A percentile compares a stretch with the other conserved stretches of the same genome.
phyloP scores from a whole-genome alignment of 176 grass and related monocot species.

The Juncus inflexus region DNA sequence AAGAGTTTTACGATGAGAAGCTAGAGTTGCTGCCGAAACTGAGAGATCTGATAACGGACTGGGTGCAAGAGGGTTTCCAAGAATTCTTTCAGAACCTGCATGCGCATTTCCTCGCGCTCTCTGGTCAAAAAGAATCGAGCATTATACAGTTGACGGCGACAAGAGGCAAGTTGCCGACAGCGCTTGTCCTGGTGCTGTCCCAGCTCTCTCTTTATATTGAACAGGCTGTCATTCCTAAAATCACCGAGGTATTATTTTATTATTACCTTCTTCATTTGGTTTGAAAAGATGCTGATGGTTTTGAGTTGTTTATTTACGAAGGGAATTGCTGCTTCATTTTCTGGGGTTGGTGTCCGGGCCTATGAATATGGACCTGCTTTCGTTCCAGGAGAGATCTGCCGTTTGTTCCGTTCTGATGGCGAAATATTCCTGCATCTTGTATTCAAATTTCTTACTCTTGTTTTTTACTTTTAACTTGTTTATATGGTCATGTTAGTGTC shows the following conservation, averaged over 20 bases:
- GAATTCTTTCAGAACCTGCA: slow-evolving; percentile 91
- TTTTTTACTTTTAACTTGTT: slow-evolving; percentile 27
- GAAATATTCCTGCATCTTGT: slow-evolving; percentile 91
- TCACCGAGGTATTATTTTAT: slow-evolving; percentile 68
- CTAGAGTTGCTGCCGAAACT: slow-evolving; percentile 75
- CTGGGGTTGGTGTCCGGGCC: slow-evolving; percentile 63
- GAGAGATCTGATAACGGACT: slow-evolving; percentile 88
- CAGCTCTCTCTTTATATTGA: slow-evolving; percentile 92
- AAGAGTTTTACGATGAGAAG: slow-evolving; percentile 73
- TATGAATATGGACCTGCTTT: slow-evolving; percentile 91
- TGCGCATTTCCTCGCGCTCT: slow-evolving; percentile 75
- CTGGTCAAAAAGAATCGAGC: slow-evolving; percentile 59
- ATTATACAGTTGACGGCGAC: slow-evolving; percentile 34
- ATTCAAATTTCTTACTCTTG: slow-evolving; percentile 29
- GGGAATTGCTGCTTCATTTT: slow-evolving; percentile 92
- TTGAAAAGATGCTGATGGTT: slow-evolving; percentile 16
- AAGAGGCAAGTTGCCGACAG: slow-evolving; percentile 61
- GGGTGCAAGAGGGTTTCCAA: slow-evolving; percentile 99
- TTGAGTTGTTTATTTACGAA: slow-evolving; percentile 32
- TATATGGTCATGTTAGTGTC: slow-evolving; percentile 5
- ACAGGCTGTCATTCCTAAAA: slow-evolving; percentile 82
- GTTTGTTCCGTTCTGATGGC: slow-evolving; percentile 83
- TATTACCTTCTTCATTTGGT: slow-evolving; percentile 16
- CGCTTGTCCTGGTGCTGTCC: slow-evolving; percentile 69
- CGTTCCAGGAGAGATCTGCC: slow-evolving; percentile 94